phyloP scores from a whole-genome alignment of 2,329 filamentous ascomycete genomes.

The Periglandula ipomoeae region DNA sequence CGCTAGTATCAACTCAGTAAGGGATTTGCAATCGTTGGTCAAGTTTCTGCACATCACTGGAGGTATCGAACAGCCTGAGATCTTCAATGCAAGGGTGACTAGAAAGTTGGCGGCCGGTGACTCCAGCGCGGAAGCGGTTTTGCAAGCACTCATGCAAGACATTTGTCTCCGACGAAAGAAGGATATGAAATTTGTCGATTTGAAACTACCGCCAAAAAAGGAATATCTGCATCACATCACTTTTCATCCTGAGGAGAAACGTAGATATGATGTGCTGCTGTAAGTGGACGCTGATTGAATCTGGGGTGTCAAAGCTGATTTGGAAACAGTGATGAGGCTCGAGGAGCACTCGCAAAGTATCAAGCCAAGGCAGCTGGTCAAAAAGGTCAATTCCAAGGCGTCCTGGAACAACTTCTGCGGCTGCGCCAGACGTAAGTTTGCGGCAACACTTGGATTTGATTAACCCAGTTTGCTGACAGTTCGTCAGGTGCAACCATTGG shows the following conservation, averaged over 20 bases:
- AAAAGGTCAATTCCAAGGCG: slow-evolving; percentile 55
- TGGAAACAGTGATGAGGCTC: slow-evolving; percentile 53
- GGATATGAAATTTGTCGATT: slow-evolving; percentile 79
- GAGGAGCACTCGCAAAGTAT: slow-evolving; percentile 57
- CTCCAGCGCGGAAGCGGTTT: slow-evolving; percentile 48
- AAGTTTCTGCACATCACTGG: slow-evolving; percentile 70
- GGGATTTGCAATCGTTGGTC: slow-evolving; percentile 71
- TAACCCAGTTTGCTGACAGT: slow-evolving; percentile 1
- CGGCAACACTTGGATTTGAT: not conserved
- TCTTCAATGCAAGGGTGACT: slow-evolving; percentile 58
- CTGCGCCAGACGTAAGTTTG: slow-evolving; percentile 60
- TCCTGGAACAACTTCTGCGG: slow-evolving; percentile 74
- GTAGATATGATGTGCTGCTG: slow-evolving; percentile 68
- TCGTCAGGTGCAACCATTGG: slow-evolving; percentile 69
- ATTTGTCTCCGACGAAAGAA: slow-evolving; percentile 77
- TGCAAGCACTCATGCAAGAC: slow-evolving; percentile 71
- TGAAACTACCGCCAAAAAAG: slow-evolving; percentile 66
- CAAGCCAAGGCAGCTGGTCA: slow-evolving; percentile 35
- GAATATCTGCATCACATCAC: slow-evolving; percentile 70
- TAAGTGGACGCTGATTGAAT: slow-evolving; percentile 26
- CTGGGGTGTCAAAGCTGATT: slow-evolving; percentile 13
- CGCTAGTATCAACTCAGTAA: slow-evolving; percentile 61
- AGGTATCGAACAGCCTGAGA: slow-evolving; percentile 60
- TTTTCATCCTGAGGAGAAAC: slow-evolving; percentile 63
- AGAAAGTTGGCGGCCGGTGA: slow-evolving; percentile 55